phyloP scores from a whole-genome alignment of 2,329 filamentous ascomycete species.

The Scedosporium dehoogii region DNA sequence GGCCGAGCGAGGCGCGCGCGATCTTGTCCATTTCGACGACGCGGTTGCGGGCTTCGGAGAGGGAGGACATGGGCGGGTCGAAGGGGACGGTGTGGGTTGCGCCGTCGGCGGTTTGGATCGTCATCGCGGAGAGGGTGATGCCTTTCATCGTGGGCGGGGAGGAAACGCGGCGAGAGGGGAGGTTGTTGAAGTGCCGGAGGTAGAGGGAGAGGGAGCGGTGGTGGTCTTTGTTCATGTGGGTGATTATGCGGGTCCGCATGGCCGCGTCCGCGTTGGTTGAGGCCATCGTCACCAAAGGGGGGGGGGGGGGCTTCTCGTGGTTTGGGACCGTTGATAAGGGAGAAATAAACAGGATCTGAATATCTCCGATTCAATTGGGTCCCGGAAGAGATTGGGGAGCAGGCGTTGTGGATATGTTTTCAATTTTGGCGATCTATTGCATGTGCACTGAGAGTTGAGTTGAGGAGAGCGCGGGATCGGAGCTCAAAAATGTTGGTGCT shows the following conservation, averaged over 20 bases:
- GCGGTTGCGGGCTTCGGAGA: constrained; percentile 57
- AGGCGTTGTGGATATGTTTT: too few relatives aligned
- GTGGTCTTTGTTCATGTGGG: constrained; percentile 85
- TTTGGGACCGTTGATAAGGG: too few relatives aligned
- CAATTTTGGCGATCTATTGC: too few relatives aligned
- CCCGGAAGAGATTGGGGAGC: too few relatives aligned
- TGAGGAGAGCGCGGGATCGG: not conserved
- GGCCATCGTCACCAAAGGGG: not conserved
- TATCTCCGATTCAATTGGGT: too few relatives aligned
- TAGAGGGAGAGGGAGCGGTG: constrained; percentile 64
- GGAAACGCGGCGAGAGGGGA: constrained; percentile 45
- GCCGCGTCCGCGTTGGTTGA: constrained; percentile 14
- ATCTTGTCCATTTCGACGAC: constrained; percentile 60
- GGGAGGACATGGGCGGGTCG: constrained; percentile 58
- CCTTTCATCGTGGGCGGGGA: constrained; percentile 50
- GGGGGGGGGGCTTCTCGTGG: too few relatives aligned
- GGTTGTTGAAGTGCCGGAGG: constrained; percentile 58
- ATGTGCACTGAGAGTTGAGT: not conserved
- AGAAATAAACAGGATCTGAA: too few relatives aligned
- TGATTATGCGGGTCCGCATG: constrained; percentile 37
- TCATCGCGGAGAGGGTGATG: constrained; percentile 53
- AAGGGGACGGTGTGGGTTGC: constrained; percentile 48
- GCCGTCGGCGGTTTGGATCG: constrained; percentile 42
- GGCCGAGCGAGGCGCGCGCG: constrained; percentile 47
- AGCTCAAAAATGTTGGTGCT: not conserved